Percentiles rank a stretch among this genome's conserved stretches.
phyloP scores from a whole-genome alignment of 225 moss, liverwort and hornwort species.

The Thuidium tamariscinum region DNA sequence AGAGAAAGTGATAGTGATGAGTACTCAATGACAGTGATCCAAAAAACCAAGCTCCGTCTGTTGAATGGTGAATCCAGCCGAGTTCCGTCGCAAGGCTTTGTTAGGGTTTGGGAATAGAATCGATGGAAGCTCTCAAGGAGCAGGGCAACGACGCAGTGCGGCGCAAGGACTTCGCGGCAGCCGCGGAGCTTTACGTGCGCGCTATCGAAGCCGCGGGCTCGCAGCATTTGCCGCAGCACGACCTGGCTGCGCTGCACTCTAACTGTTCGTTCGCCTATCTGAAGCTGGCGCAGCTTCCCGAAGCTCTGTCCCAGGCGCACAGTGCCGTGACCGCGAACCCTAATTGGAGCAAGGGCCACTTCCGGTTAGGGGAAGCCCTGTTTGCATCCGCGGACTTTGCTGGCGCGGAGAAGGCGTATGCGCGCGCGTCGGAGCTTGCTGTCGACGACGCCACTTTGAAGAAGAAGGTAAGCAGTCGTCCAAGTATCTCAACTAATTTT shows the following conservation, averaged over 20 bases:
- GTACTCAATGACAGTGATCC: no score
- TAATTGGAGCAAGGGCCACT: constrained; percentile 67
- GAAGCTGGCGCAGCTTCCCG: constrained; percentile 48
- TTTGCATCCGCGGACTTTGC: constrained; percentile 52
- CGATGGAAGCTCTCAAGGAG: constrained; percentile 74
- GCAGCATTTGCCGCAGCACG: constrained; percentile 27
- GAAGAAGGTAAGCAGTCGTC: constrained; percentile 11
- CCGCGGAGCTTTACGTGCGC: constrained; percentile 48
- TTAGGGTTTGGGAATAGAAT: neutral
- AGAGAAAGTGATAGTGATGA: no score
- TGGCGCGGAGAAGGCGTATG: constrained; percentile 55
- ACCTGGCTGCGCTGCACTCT: constrained; percentile 47
- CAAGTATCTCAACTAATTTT: neutral
- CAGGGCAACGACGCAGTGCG: constrained; percentile 87
- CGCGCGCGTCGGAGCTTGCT: constrained; percentile 62
- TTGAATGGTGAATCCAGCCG: neutral
- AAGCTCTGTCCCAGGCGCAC: constrained; percentile 27
- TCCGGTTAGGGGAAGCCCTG: constrained; percentile 69
- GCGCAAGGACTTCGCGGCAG: constrained; percentile 52
- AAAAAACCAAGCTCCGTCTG: no score
- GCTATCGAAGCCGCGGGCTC: constrained; percentile 39
- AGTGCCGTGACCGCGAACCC: constrained; percentile 8
- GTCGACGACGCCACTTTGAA: constrained; percentile 56
- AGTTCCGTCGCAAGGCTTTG: neutral
- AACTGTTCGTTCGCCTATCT: constrained; percentile 73